Base-by-base conservation (phyloP, 176 grass and related monocot genomes). In the Paspalum vaginatum region DNA sequence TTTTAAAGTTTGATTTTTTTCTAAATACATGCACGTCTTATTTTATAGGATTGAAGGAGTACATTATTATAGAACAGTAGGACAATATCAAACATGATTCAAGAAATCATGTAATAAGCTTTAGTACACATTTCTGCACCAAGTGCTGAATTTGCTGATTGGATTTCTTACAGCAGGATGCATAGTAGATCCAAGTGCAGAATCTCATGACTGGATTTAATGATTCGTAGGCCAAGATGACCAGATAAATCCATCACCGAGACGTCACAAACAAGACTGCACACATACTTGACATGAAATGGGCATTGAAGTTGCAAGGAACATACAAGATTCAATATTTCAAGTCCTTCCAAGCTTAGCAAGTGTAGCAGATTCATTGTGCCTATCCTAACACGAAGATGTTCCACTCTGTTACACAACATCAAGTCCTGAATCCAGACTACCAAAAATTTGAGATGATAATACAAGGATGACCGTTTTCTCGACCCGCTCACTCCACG, bases 371-470 rank as follows among this genome's bases (percentile, higher is more conserved):
- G 65, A 25, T 38, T 61, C n/a, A 11, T 70, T 48, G 32, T 45
- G 5, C 65, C 74, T 78, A 78, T 62, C 74, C 74, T 37, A 71
- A 26, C 32, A 32, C 32, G 8, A 7, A 51, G 65, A 18, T 16
- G 25, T 8, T 78, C 46, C 44, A 62, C 61, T 53, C 56, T n/a
- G 17, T 54, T 71, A 53, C 37, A 63, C 15, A 53, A 44, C 0
- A n/a, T 11, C 16, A 79, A 15, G 47, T 55, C 56, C 17, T 17
- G 57, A 38, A 68, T 46, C 7, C 9, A 47, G 1, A 20, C 51
- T 76, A 84, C 25, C 56, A 53, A 79, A 84, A 85, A 85, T 42
- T 79, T 53, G 21, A 70, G 53, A 85, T 15, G 37, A 62, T 15
- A 70, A 41, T 61, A 78, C 65, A 62, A 70, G 45, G 20, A 16